Evolutionary conservation across 768 basidiomycete species (phyloP), one percentile per base, ranked within the genome.

Genomic region (Panaeolus papilionaceus): DNA sequence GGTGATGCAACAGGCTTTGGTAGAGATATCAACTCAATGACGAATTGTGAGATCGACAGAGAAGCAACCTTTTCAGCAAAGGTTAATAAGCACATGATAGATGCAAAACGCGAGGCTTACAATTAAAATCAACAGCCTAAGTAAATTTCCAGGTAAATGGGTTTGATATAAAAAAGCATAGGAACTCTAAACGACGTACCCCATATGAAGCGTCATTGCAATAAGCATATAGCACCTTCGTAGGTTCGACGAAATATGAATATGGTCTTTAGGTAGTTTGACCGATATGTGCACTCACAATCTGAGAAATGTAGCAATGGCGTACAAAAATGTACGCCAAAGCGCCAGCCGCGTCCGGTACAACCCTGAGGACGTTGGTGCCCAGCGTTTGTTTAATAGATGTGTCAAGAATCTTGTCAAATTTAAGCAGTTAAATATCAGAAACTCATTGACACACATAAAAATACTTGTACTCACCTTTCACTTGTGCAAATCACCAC

Each of bases 141-240:
- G 14, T 38, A 14, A 58, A 39, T 49, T 38, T 26, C 37, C 26
- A 49, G 7, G 47, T 16, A 49, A 49, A 23, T 49, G 16, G n/a
- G 66, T 67, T 62, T 67, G 66, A 9, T 49, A 26, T 26, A 47
- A n/a, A 54, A 23, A 26, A 64, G 6, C 20, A 37, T 40, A 44
- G 37, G 47, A n/a, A 63, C 58, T 26, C 26, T 42, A 49, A 42
- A 23, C 2, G 10, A 82, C 90, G 76, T 73, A 92, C 91, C 89
- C 85, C n/a, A 87, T 66, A 65, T 91, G 86, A 69, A 89, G 86
- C 23, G 90, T 87, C 90, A 92, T 92, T 28, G 88, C 84, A 63
- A 89, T 80, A 16, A 93, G 82, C 90, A 93, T 92, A 72, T 92
- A 92, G 68, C 85, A 77, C 65, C 91, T 92, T 45, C 33, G 20